Percentiles rank a stretch among this genome's conserved stretches.
phyloP scores from a whole-genome alignment of 1,139 yeast genomes.

The Yamadazyma dendronema region DNA sequence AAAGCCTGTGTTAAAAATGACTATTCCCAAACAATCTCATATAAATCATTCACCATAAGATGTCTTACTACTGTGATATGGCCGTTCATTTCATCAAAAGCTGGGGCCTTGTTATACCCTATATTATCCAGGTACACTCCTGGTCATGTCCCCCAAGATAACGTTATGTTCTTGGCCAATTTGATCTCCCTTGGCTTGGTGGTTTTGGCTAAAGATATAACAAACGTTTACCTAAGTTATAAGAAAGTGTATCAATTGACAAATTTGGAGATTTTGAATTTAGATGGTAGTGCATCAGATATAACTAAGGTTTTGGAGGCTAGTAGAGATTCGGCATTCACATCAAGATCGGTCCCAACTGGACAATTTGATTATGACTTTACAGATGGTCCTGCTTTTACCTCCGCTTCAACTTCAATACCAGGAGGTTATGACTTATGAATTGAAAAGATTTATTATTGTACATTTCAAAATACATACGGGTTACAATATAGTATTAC shows the following conservation, averaged over 20 bases:
- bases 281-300: conserved; percentile 6
- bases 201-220: conserved; percentile 33
- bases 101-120: conserved; percentile 26
- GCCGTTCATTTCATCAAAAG: conserved; percentile 40
- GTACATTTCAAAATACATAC: conserved; percentile 1
- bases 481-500: not conserved
- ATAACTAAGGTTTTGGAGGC: not conserved
- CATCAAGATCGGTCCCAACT: too few relatives aligned
- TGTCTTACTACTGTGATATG: conserved; percentile 36
- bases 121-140: conserved; percentile 10
- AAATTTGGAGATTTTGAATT: conserved; percentile 17
- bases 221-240: conserved; percentile 29
- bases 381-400: not conserved
- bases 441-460: not conserved
- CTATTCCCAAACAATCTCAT: conserved; percentile 28
- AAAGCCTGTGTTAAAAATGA: conserved; percentile 37
- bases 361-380: not conserved
- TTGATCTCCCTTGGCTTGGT: conserved; percentile 33
- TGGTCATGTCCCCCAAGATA: conserved; percentile 20
- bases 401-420: not conserved
- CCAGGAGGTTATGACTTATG: conserved; percentile 5
- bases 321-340: not conserved
- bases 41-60: conserved; percentile 26
- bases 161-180: conserved; percentile 30
- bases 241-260: conserved; percentile 27